Evolutionary conservation across 257 asterid species (phyloP).

Genomic region (Nicotiana noctiflora): DNA sequence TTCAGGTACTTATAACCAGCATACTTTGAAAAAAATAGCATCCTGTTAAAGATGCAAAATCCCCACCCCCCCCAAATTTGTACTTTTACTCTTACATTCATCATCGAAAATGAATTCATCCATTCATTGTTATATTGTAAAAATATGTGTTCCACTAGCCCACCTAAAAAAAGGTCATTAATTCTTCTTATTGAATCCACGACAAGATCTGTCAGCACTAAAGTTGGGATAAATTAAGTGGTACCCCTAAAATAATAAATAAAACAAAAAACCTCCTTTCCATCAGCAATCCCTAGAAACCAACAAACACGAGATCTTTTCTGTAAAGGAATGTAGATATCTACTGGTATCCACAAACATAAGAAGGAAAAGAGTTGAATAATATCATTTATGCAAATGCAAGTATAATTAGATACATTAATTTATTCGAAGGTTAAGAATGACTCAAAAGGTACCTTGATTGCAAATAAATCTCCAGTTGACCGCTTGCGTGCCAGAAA

Average conservation of each 20-base stretch:
- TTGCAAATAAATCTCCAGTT: constrained; percentile 93
- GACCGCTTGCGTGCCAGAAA: constrained; percentile 83
- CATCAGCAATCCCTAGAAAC: not conserved
- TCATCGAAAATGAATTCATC: not conserved
- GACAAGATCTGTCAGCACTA: not conserved
- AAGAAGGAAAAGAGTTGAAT: not conserved
- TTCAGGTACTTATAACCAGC: not conserved
- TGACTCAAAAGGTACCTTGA: constrained; percentile 46
- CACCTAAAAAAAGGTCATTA: not conserved
- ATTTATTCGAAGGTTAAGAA: constrained; percentile 7
- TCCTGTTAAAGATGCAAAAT: not conserved
- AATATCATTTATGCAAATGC: not conserved
- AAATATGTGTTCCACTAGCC: not conserved
- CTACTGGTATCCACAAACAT: not conserved
- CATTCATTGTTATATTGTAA: not conserved
- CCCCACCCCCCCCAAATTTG: not conserved
- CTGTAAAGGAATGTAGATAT: not conserved
- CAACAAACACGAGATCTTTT: not conserved
- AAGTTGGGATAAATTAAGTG: not conserved
- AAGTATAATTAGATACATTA: constrained; percentile 4
- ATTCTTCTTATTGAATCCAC: not conserved
- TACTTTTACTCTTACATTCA: not conserved
- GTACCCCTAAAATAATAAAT: not conserved
- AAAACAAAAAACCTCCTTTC: not conserved
- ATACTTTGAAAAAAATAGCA: not conserved